Evolutionary conservation across 352 stramenopile species (phyloP).

Genomic region (Aphanomyces invadans): DNA sequence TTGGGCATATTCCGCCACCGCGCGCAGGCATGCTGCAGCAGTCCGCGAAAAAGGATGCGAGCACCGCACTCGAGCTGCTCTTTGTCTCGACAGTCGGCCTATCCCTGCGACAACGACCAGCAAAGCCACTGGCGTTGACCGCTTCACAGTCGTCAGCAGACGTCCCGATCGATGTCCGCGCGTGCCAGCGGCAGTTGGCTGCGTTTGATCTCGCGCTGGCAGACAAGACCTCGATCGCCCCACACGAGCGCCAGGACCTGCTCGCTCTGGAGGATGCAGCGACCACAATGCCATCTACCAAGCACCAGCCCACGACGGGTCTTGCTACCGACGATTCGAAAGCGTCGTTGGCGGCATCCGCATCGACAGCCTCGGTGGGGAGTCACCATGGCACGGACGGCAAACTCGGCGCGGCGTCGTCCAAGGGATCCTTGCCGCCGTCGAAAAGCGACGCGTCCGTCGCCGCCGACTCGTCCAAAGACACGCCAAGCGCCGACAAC

Average conservation of each 20-base stretch:
- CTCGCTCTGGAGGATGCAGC: background rate
- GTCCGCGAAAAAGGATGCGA: background rate
- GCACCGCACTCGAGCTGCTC: slow-evolving; percentile 5
- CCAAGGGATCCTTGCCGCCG: background rate
- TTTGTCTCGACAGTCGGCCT: slow-evolving; percentile 18
- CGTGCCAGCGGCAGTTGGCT: background rate
- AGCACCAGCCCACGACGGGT: no score
- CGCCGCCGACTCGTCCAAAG: background rate
- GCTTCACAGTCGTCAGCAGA: no score
- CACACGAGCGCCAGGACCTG: slow-evolving; percentile 9
- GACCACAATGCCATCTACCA: no score
- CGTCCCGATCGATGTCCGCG: background rate
- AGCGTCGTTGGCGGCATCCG: background rate
- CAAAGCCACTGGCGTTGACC: no score
- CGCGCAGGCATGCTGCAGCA: background rate
- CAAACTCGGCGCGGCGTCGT: background rate
- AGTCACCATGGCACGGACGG: background rate
- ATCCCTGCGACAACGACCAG: background rate
- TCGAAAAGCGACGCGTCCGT: slow-evolving; percentile 8
- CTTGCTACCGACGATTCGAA: background rate
- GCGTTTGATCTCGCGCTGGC: background rate
- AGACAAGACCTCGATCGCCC: background rate
- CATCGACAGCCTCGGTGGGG: background rate
- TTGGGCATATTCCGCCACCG: no score
- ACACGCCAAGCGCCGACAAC: background rate